Base-by-base conservation (phyloP, 345 rosid genomes). In the Pugionium dolabratum region DNA sequence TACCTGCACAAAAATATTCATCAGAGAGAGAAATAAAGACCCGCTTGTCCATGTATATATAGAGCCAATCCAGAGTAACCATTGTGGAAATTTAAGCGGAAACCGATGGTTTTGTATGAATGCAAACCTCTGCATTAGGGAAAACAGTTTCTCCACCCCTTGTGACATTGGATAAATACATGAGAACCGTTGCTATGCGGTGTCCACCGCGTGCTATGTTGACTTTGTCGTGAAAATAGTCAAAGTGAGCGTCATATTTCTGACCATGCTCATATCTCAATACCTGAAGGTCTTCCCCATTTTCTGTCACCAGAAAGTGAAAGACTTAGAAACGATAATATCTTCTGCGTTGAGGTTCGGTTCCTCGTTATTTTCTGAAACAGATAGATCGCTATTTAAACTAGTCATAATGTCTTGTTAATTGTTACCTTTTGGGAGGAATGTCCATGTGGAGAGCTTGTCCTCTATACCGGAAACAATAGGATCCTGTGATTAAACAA, bases 101-200 rank as follows among this genome's bases (percentile, higher is more conserved):
- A 63, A 47, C 46, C 26, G n/a, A 39, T 47, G 62, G 42, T 37
- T 36, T 18, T 7, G 31, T 31, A 32, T 58, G 47, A 1, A 43
- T 55, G 75, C 85, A 67, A 72, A 92, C 98, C 96, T 85, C 87
- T 1, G 98, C 97, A 45, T 61, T 62, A 31, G 97, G 98, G 77
- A 90, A 93, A 42, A 90, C 96, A 52, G 94, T 93, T 82, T 93
- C 98, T 34, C 98, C 98, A n/a, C 98, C 98, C 79, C 90, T 85
- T 55, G 66, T 79, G 63, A 93, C 98, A 74, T 88, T 81, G 54
- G 87, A 74, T 28, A 93, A 94, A 84, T 93, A 93, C 97, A 93
- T 71, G 54, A 93, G 90, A 47, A 93, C 87, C 31, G 98, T 90
- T 25, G 94, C 94, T 62, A 82, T 4, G 35, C 94, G 93, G 76